Conservation (phyloP, 768 basidiomycete genomes). For the Mycena indigotica region DNA sequence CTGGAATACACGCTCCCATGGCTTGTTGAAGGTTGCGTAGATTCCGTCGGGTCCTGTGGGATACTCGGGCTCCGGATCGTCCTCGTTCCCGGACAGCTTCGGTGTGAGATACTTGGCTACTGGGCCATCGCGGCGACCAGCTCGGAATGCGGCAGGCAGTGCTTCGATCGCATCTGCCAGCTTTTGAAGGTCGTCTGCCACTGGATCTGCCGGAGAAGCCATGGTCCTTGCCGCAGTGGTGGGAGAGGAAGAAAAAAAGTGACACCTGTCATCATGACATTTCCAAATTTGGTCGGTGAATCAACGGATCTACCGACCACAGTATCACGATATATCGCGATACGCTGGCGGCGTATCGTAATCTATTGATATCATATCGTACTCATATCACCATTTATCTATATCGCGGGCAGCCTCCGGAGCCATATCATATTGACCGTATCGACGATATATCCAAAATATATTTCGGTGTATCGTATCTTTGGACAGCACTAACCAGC, state of each 20-base stretch:
- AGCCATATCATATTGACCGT: no score
- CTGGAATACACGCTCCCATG: neutral
- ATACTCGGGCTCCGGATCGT: neutral
- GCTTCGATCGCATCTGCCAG: neutral
- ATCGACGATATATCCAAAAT: no score
- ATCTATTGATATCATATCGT: no score
- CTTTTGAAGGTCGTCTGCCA: neutral
- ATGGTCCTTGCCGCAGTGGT: neutral
- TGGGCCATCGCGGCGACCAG: neutral
- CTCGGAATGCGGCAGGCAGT: neutral
- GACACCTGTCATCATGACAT: neutral
- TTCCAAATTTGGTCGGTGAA: conserved; percentile 17
- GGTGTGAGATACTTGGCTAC: neutral
- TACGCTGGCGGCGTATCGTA: no score
- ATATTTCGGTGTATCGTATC: no score
- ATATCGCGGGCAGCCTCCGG: no score
- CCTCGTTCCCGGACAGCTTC: neutral
- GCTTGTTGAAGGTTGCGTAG: neutral
- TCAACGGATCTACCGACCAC: no score
- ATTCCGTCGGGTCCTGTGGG: neutral
- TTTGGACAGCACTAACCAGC: no score
- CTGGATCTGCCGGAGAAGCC: neutral
- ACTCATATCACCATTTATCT: no score
- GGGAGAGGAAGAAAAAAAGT: neutral
- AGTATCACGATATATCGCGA: no score